Evolutionary conservation across 1,139 yeast genomes (phyloP).

Genomic region (Wickerhamomyces sp.): DNA sequence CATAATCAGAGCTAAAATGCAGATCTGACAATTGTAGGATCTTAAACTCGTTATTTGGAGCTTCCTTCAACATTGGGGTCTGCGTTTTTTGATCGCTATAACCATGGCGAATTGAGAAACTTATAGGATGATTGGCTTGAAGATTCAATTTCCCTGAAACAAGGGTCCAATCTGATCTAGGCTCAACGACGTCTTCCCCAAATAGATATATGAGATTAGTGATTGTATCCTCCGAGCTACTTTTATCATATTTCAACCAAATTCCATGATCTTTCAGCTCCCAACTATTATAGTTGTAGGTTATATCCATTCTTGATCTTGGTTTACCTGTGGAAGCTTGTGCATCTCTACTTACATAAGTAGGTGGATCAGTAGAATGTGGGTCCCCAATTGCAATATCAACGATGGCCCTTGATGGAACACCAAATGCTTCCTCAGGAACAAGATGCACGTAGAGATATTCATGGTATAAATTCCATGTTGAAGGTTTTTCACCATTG

Average conservation of each 20-base stretch:
- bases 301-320: conserved; percentile 18
- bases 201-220: conserved; percentile 41
- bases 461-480: conserved; percentile 15
- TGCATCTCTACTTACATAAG: conserved; percentile 19
- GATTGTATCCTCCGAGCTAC: conserved; percentile 25
- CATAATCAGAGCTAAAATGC: conserved; percentile 76
- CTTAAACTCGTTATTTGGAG: conserved; percentile 51
- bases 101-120: conserved; percentile 7
- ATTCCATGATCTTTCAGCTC: conserved; percentile 26
- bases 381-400: conserved; percentile 21
- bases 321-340: conserved; percentile 14
- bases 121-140: conserved; percentile 5
- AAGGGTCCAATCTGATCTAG: conserved; percentile 41
- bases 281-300: conserved; percentile 19
- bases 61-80: conserved; percentile 22
- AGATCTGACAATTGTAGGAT: conserved; percentile 84
- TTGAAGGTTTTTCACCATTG: conserved; percentile 7
- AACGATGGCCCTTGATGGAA: conserved; percentile 14
- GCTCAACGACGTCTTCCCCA: conserved; percentile 45
- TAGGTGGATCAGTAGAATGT: conserved; percentile 15
- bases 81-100: background rate
- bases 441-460: conserved; percentile 19
- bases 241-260: conserved; percentile 32
- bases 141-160: conserved; percentile 8
- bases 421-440: conserved; percentile 4